Evolutionary conservation across 371 early-diverging fungal genomes (phyloP).

Genomic region (Aphelidium insulamus): DNA sequence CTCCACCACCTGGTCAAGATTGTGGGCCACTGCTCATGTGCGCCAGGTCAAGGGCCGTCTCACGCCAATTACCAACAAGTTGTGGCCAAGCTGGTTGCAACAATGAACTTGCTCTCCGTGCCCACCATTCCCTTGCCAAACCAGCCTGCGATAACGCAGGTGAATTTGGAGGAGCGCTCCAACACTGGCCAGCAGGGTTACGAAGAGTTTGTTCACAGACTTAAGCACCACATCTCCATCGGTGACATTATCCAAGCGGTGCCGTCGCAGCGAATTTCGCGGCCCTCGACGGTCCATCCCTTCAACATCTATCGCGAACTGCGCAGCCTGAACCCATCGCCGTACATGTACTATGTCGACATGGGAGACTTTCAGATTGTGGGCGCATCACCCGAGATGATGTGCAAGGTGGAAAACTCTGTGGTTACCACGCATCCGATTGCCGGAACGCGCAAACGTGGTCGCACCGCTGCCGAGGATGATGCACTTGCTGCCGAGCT

Average conservation of each 20-base stretch:
- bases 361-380: conserved; percentile 75
- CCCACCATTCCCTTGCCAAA: conserved; percentile 18
- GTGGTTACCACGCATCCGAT: conserved; percentile 80
- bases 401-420: conserved; percentile 71
- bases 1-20: conserved; percentile 71
- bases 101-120: too few relatives aligned
- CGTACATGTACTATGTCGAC: conserved; percentile 96
- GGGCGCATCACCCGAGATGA: conserved; percentile 93
- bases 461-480: conserved; percentile 57
- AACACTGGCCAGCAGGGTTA: conserved; percentile 82
- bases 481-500: conserved; percentile 58
- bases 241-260: conserved; percentile 96
- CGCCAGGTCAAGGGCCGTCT: too few relatives aligned
- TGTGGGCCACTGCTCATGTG: conserved; percentile 69
- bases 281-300: conserved; percentile 69
- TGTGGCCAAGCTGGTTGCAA: too few relatives aligned
- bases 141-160: conserved; percentile 30
- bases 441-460: conserved; percentile 85
- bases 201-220: conserved; percentile 53
- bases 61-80: too few relatives aligned
- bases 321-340: conserved; percentile 86
- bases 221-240: conserved; percentile 72
- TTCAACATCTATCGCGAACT: conserved; percentile 90
- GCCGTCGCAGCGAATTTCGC: conserved; percentile 70
- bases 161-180: conserved; percentile 13